Conservation (phyloP, 805 yeast species). For the Schizosaccharomyces octosporus region DNA sequence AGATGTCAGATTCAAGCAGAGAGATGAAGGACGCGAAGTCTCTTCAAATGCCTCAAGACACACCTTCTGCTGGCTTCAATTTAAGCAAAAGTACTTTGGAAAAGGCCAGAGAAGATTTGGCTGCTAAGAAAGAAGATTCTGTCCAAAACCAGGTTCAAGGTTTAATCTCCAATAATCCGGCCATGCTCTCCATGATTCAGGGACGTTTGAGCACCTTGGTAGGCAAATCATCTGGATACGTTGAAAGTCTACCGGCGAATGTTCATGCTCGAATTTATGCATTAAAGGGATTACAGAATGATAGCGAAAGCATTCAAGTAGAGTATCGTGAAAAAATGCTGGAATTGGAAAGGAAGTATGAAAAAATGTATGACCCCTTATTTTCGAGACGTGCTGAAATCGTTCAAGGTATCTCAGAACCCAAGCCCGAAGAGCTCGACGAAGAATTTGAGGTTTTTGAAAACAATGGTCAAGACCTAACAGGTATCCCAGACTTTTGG, state of each 20-base stretch:
- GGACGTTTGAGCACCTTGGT: slow-evolving; percentile 65
- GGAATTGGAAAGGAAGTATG: slow-evolving; percentile 61
- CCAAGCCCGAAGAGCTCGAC: slow-evolving; percentile 47
- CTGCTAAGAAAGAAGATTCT: neutral
- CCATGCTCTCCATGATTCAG: slow-evolving; percentile 64
- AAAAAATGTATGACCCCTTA: slow-evolving; percentile 47
- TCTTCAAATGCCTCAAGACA: neutral
- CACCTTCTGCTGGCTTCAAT: neutral
- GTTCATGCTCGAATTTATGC: slow-evolving; percentile 62
- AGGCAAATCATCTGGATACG: slow-evolving; percentile 71
- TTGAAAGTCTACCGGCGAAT: slow-evolving; percentile 43
- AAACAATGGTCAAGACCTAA: slow-evolving; percentile 16
- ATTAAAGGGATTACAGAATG: slow-evolving; percentile 55
- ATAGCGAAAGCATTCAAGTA: slow-evolving; percentile 62
- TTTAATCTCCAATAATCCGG: slow-evolving; percentile 27
- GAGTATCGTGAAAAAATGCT: slow-evolving; percentile 76
- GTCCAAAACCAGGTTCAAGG: neutral
- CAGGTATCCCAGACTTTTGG: slow-evolving; percentile 91
- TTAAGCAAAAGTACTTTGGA: neutral
- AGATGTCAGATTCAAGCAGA: neutral
- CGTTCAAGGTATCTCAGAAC: slow-evolving; percentile 49
- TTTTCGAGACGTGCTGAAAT: slow-evolving; percentile 49
- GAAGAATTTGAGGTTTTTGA: slow-evolving; percentile 22
- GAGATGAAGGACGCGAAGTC: neutral
- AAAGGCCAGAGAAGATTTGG: neutral